phyloP scores from a whole-genome alignment of 495 filamentous ascomycete genomes.

The Penicillium simplicissimum region DNA sequence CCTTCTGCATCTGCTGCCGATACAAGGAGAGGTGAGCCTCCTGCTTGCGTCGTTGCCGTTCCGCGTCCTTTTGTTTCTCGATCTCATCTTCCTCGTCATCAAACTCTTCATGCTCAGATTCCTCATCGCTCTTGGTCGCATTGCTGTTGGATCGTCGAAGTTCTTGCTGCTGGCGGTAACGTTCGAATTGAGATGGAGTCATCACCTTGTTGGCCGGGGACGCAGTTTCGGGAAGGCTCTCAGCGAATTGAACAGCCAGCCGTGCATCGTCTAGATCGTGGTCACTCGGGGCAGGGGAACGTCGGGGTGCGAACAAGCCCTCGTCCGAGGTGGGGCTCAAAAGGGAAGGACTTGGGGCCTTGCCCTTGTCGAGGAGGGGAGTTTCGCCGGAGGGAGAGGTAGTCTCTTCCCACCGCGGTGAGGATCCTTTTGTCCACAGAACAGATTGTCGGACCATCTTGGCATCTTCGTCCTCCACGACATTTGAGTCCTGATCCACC shows the following conservation, averaged over 20 bases:
- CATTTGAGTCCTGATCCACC: slow-evolving; percentile 43
- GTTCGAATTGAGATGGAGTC: slow-evolving; percentile 86
- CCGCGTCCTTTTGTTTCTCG: slow-evolving; percentile 70
- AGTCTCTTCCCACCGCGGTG: slow-evolving; percentile 28
- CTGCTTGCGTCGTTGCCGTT: slow-evolving; percentile 80
- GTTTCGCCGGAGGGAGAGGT: slow-evolving; percentile 43
- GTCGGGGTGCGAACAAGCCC: slow-evolving; percentile 21
- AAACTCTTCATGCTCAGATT: slow-evolving; percentile 55
- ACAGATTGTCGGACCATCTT: slow-evolving; percentile 64
- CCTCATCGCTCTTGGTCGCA: slow-evolving; percentile 48
- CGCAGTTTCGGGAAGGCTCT: slow-evolving; percentile 39
- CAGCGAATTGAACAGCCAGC: slow-evolving; percentile 52
- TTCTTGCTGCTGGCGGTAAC: slow-evolving; percentile 78
- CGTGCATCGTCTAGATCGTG: slow-evolving; percentile 54
- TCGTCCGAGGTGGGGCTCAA: slow-evolving; percentile 20
- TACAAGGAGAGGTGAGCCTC: slow-evolving; percentile 90
- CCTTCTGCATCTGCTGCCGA: slow-evolving; percentile 96
- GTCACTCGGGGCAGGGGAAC: slow-evolving; percentile 33
- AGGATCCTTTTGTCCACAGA: slow-evolving; percentile 38
- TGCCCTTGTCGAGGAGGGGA: slow-evolving; percentile 47
- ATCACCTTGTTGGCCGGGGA: slow-evolving; percentile 66
- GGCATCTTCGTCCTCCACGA: slow-evolving; percentile 68
- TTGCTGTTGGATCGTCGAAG: slow-evolving; percentile 54
- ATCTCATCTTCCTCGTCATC: slow-evolving; percentile 88
- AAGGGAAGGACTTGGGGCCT: slow-evolving; percentile 15